phyloP scores from a whole-genome alignment of 805 yeast genomes.

The Yarrowia osloensis region DNA sequence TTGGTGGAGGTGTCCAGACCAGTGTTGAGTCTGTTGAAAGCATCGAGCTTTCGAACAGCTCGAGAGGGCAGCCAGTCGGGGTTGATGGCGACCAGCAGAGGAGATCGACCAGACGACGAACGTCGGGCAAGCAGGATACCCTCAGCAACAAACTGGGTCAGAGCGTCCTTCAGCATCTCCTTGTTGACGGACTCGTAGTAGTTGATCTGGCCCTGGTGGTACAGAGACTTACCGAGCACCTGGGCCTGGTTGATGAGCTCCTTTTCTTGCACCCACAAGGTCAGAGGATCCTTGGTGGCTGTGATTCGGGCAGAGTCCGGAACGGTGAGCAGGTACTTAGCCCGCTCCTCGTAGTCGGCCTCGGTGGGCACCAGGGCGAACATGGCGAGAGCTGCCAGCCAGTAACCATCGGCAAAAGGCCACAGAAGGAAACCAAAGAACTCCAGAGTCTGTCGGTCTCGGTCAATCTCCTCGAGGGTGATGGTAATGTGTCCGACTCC shows the following conservation, averaged over 20 bases:
- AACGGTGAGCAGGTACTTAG: constrained; percentile 5
- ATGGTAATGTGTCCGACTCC: constrained; percentile 31
- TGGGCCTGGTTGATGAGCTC: constrained; percentile 44
- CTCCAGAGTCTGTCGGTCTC: constrained; percentile 43
- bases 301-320: neutral
- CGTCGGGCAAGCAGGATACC: constrained; percentile 39
- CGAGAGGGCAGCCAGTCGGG: constrained; percentile 26
- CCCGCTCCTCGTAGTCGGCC: constrained; percentile 31
- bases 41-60: constrained; percentile 8
- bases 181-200: constrained; percentile 48
- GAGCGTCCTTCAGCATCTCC: constrained; percentile 46
- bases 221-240: constrained; percentile 47
- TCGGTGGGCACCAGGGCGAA: constrained; percentile 41
- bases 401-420: constrained; percentile 50
- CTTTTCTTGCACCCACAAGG: constrained; percentile 41
- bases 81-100: constrained; percentile 22
- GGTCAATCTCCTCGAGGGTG: constrained; percentile 33
- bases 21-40: constrained; percentile 14
- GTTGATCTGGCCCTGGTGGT: constrained; percentile 46
- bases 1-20: constrained; percentile 13
- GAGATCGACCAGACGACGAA: constrained; percentile 13
- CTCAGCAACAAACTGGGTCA: constrained; percentile 41
- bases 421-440: constrained; percentile 48
- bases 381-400: constrained; percentile 45
- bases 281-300: constrained; percentile 29